Evolutionary conservation across 305 asterid species (phyloP), one percentile per base, ranked within the genome.

Genomic region (Fraxinus greggii): DNA sequence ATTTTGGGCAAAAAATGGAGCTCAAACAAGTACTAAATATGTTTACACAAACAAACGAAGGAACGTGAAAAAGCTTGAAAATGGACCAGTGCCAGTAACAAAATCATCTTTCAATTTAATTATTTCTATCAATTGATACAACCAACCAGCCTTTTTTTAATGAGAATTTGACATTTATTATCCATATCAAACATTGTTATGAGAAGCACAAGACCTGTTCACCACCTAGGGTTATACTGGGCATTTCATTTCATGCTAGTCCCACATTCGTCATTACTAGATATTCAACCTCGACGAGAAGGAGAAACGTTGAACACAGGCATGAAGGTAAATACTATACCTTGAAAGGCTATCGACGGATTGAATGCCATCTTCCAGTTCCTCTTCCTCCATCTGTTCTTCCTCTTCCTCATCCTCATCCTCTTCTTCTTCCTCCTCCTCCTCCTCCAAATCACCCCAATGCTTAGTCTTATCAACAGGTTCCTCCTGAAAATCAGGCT

Each of bases 401-500:
- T 93, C 97, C 78, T 90, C 94, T 9, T 96, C 98, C 28, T 87
- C 97, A 21, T 92, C 98, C 56, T 92, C 97, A 2, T 88, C 97
- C 13, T 93, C 56, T 45, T 51, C 97, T 29, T 90, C 99, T 35
- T 96, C 98, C 26, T 92, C 97, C 67, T 93, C 98, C 81, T 95
- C 98, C 80, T 96, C 98, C 85, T 93, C 98, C 90, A 94, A 88
- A 83, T 96, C 99, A 35, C 99, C 99, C 99, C 99, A 96, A 82
- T 96, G 99, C 87, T 92, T 96, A 28, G 88, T 79, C 90, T 94
- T 94, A 87, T 96, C 98, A 82, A 96, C 90, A n/a, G 98, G 98
- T 90, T 96, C 99, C 84, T 94, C 99, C 99, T 97, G 89, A 84
- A 86, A 82, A 79, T 40, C 77, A 85, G 75, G 40, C 23, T 24